Evolutionary conservation across 2,329 filamentous ascomycete genomes (phyloP), one percentile per base, ranked within the genome.

Genomic region (Cladosporium sp.): DNA sequence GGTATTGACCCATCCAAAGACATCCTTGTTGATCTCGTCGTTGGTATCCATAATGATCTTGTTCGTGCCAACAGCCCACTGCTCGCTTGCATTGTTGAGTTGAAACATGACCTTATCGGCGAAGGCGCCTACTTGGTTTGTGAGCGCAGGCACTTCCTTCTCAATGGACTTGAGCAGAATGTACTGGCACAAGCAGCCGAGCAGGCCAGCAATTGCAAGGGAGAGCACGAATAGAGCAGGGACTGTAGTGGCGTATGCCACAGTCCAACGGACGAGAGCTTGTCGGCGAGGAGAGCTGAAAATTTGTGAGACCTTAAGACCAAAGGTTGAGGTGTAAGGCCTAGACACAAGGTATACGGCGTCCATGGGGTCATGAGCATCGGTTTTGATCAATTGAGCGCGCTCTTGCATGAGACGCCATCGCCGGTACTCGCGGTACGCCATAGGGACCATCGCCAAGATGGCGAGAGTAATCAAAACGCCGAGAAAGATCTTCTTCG

Each of bases 1-100:
- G 48, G 85, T 91, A 54, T 84, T 85, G 43, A 97, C 91, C 80
- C 92, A 95, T 55, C 86, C 85, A 57, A 97, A 83, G 19, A 98
- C 76, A 57, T 96, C 84, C 37, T 84, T 67, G 72, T 97, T 98
- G 70, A 98, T 83, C 32, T 88, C 82, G 52, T 76, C 68, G 66
- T 82, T 83, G n/a, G 81, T 79, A 43, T 75, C 69, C 52, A 70
- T 74, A 63, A 95, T 84, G 48, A 85, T 86, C 9, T 75, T 70
- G 70, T 95, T 95, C 60, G 88, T 85, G 49, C 84, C 83, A 53
- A 77, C 72, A 4, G 90, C 84, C 91, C 91, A 96, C 56, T 81
- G 74, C 54, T 79, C 76, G 28, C 89, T 95, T 7, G 87, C 84
- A 55, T 84, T 81, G 63, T 86, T 80, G 37, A 95, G 77, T 33